Evolutionary conservation across 805 yeast genomes (phyloP), one percentile per base, ranked within the genome.

Genomic region (Ogataea parapolymorpha): DNA sequence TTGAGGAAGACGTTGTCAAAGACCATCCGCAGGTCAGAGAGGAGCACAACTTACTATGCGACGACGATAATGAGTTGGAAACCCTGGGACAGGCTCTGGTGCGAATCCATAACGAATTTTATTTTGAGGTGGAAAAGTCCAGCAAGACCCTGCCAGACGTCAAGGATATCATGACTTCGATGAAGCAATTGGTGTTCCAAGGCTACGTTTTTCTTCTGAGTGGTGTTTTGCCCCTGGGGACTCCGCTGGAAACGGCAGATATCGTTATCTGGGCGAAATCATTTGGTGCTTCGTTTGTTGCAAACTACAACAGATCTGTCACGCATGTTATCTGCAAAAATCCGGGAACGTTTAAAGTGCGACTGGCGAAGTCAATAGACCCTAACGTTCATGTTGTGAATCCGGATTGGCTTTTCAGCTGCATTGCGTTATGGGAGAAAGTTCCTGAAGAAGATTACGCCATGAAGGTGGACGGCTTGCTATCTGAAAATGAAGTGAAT

Each of bases 211-310:
- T 93, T 41, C 72, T 91, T 14, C 83, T 93, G 51, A 84, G 95
- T 4, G 97, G 98, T 0, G 72, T 91, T n/a, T 73, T 93, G 16
- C 97, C 97, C 1, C 58, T 87, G n/a, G 93, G 93, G 1, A 71
- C 81, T 10, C 74, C 79, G 40, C 65, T 85, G 13, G 81, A 83
- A 38, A 66, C 72, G 25, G 93, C 95, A 4, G 96, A 88, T 58
- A 85, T 93, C 32, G 96, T 90, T 2, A 78, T 82, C 16, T 91
- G 98, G 97, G 85, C 91, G 10, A 75, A 77, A 36, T 86, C 90
- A 40, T 91, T 91, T 70, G 99, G 99, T 1, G 97, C 96, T 0
- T 70, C 70, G 2, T 89, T 91, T 6, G 83, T 83, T 1, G 70
- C 80, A 3, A 89, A 86, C 42, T 80, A 85, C 17, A 71, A 75